phyloP scores from a whole-genome alignment of 1,284 basidiomycete genomes.

The Meripilus lineatus region DNA sequence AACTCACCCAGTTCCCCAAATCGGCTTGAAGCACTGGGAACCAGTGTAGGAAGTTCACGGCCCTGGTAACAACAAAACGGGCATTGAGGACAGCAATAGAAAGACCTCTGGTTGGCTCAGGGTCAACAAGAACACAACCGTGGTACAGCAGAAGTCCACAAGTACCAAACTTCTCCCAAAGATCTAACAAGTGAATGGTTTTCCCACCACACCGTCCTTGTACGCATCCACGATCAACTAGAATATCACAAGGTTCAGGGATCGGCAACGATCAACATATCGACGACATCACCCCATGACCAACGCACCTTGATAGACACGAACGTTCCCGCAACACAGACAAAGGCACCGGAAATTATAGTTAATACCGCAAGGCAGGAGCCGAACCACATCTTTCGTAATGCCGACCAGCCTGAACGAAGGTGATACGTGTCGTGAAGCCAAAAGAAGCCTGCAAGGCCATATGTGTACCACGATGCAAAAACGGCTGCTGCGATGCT shows the following conservation, averaged over 20 bases:
- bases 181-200: slow-evolving; percentile 46
- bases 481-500: slow-evolving; percentile 52
- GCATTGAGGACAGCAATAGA: too few species aligned
- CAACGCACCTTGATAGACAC: slow-evolving; percentile 46
- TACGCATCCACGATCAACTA: slow-evolving; percentile 49
- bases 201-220: slow-evolving; percentile 36
- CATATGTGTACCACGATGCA: slow-evolving; percentile 56
- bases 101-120: too few species aligned
- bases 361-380: slow-evolving; percentile 37
- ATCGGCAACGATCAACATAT: slow-evolving; percentile 3
- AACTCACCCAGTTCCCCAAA: too few species aligned
- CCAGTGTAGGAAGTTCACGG: too few species aligned
- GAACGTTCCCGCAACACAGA: slow-evolving; percentile 50
- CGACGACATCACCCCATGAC: slow-evolving; percentile 6
- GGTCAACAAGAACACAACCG: too few species aligned
- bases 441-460: slow-evolving; percentile 54
- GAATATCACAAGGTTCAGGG: slow-evolving; percentile 1
- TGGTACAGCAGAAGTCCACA: too few species aligned
- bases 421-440: slow-evolving; percentile 44
- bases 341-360: slow-evolving; percentile 45
- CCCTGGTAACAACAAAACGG: too few species aligned
- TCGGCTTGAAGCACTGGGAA: too few species aligned
- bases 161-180: too few species aligned
- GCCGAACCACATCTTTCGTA: slow-evolving; percentile 29
- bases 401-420: slow-evolving; percentile 29